Percentiles rank a stretch among this genome's conserved stretches.
phyloP scores from a whole-genome alignment of 1,139 yeast species.

The Geotrichum bryndzae region DNA sequence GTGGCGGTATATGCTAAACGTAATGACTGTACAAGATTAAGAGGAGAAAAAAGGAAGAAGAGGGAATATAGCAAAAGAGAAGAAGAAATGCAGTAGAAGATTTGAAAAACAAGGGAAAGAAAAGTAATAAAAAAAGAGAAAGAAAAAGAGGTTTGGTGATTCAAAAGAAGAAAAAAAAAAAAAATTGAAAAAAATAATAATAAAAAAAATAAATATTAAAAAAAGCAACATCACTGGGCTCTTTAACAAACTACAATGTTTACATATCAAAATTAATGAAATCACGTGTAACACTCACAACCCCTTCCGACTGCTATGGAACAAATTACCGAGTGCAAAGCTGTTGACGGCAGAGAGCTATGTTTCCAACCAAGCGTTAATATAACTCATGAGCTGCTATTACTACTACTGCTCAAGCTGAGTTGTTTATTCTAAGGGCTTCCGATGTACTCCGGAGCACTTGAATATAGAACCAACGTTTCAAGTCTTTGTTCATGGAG shows the following conservation, averaged over 20 bases:
- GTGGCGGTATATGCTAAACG: background rate
- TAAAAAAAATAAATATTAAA: background rate
- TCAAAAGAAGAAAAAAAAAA: background rate
- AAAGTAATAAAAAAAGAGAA: background rate
- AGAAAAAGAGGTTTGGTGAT: background rate
- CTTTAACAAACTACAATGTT: background rate
- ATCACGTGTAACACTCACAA: background rate
- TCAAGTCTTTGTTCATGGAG: background rate
- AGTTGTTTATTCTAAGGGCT: too few species aligned
- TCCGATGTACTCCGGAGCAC: too few species aligned
- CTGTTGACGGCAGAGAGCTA: background rate
- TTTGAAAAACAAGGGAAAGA: background rate
- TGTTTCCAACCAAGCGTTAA: too few species aligned
- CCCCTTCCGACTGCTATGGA: background rate
- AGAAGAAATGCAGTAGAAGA: background rate
- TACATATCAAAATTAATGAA: background rate
- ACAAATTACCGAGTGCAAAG: too few species aligned
- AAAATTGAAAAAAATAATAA: background rate
- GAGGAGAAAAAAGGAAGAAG: background rate
- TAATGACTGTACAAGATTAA: background rate
- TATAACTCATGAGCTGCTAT: too few species aligned
- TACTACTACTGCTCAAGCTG: too few species aligned
- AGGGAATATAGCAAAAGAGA: background rate
- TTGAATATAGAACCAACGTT: too few species aligned
- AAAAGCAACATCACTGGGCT: background rate